Evolutionary conservation across 2,329 filamentous ascomycete genomes (phyloP).

Genomic region (Diaporthe sp.): DNA sequence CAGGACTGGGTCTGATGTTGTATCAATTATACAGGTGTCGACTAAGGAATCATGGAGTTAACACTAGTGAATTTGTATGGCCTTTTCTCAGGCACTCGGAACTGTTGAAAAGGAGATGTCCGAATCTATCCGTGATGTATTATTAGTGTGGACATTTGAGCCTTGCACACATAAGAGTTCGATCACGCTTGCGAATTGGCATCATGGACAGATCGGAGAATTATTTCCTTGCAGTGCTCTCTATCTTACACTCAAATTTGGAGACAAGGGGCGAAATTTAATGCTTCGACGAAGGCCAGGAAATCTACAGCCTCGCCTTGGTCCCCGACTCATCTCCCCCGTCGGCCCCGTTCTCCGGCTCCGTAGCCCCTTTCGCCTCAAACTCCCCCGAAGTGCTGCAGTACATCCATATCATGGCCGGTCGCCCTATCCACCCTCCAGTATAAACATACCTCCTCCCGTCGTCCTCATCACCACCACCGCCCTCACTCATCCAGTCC

Average conservation of each 20-base stretch:
- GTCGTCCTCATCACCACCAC: neutral
- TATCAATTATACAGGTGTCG: no score
- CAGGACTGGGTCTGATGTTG: no score
- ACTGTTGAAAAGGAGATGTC: neutral
- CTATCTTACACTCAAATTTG: neutral
- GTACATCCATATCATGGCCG: constrained; percentile 8
- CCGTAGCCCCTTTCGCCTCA: neutral
- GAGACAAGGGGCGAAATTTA: neutral
- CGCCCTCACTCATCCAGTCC: neutral
- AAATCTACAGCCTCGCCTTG: neutral
- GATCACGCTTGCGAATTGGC: neutral
- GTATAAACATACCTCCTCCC: neutral
- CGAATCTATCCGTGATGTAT: constrained; percentile 7
- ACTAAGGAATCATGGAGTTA: no score
- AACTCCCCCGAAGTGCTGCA: neutral
- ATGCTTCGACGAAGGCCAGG: neutral
- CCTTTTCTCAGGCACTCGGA: neutral
- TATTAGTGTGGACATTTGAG: neutral
- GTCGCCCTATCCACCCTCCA: neutral
- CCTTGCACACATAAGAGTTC: neutral
- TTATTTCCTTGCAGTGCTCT: neutral
- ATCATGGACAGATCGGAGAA: neutral
- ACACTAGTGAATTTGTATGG: neutral
- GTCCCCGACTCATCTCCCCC: neutral
- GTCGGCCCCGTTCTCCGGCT: neutral